Percentiles rank a stretch among this genome's conserved stretches.
Conservation (phyloP, 2,329 filamentous ascomycete species). For the Dothideomycetes sp. region DNA sequence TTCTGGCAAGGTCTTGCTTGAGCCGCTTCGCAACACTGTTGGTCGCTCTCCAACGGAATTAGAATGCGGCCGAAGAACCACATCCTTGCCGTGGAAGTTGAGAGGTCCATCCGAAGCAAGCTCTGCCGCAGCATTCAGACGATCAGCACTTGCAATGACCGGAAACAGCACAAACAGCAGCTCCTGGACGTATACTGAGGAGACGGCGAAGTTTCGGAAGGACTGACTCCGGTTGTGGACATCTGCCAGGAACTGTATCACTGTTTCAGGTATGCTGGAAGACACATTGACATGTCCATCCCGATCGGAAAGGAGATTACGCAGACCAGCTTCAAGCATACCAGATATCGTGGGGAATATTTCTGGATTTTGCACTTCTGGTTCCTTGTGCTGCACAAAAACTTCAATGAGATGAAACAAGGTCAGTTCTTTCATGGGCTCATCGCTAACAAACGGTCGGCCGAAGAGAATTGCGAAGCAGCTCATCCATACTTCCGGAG, state of each 20-base stretch:
- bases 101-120: slow-evolving; percentile 72
- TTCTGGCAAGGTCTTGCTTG: slow-evolving; percentile 23
- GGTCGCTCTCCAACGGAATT: slow-evolving; percentile 44
- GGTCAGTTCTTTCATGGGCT: slow-evolving; percentile 64
- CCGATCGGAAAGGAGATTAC: slow-evolving; percentile 38
- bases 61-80: slow-evolving; percentile 67
- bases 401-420: slow-evolving; percentile 61
- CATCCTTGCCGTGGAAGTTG: slow-evolving; percentile 75
- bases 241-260: slow-evolving; percentile 68
- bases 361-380: slow-evolving; percentile 63
- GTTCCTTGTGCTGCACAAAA: slow-evolving; percentile 49
- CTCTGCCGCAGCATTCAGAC: slow-evolving; percentile 73
- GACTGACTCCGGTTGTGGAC: slow-evolving; percentile 63
- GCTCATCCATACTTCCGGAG: slow-evolving; percentile 73
- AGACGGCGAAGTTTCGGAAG: slow-evolving; percentile 73
- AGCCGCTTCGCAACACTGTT: slow-evolving; percentile 62
- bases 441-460: slow-evolving; percentile 62
- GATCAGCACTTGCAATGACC: slow-evolving; percentile 74
- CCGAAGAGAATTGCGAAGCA: slow-evolving; percentile 85
- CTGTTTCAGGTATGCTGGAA: slow-evolving; percentile 58
- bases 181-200: slow-evolving; percentile 71
- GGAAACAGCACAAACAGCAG: slow-evolving; percentile 76
- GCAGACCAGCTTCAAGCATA: slow-evolving; percentile 80
- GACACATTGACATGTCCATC: slow-evolving; percentile 26
- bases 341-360: slow-evolving; percentile 67